These are phyloP conservation scores for Fragilaria crotonensis DNA, from an alignment of 108 stramenopile species.

Conservation along the genomic window DNA sequence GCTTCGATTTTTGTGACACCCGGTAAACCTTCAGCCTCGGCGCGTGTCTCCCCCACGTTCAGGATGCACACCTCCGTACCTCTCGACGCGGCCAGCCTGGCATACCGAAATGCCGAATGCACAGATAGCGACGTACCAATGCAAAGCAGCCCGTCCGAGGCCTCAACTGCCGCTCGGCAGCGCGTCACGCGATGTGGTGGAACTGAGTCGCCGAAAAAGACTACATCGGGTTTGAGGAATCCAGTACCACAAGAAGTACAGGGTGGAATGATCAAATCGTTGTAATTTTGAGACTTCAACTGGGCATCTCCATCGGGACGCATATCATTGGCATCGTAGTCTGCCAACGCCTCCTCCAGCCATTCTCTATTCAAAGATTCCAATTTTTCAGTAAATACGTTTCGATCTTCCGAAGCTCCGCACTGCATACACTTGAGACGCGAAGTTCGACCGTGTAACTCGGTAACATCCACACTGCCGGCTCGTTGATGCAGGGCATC, in stretches of 20 bases:
- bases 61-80: conserved; percentile 73
- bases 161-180: conserved; percentile 58
- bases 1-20: conserved; percentile 41
- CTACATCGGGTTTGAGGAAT: conserved; percentile 92
- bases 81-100: conserved; percentile 38
- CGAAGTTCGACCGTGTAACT: conserved; percentile 87
- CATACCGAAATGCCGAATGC: conserved; percentile 82
- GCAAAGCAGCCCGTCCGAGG: conserved; percentile 74
- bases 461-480: conserved; percentile 70
- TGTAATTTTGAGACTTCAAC: conserved; percentile 43
- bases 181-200: conserved; percentile 52
- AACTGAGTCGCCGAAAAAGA: conserved; percentile 91
- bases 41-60: conserved; percentile 88
- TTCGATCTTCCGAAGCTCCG: conserved; percentile 48
- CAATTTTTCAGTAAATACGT: conserved; percentile 74
- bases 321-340: conserved; percentile 15
- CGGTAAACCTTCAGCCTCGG: conserved; percentile 56
- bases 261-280: conserved; percentile 57
- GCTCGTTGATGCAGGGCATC: conserved; percentile 88
- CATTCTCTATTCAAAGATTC: conserved; percentile 59
- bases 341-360: conserved; percentile 30
- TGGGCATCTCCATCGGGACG: conserved; percentile 96
- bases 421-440: conserved; percentile 86
- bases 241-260: conserved; percentile 69
- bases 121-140: conserved; percentile 86